Conservation (phyloP, 495 filamentous ascomycete genomes). For the Talaromyces borbonicus region DNA sequence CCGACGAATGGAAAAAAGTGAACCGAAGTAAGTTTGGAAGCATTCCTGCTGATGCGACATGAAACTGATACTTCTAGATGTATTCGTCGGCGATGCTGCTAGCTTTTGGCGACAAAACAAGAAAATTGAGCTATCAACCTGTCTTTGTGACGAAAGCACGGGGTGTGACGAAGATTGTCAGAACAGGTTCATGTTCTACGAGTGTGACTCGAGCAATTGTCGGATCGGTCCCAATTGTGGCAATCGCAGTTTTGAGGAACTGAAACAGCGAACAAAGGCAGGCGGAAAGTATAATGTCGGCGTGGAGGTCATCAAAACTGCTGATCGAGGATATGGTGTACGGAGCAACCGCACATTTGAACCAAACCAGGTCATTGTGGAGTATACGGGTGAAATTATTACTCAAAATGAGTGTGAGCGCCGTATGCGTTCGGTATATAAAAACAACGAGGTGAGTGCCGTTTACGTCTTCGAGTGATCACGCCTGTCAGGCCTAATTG, state of each 20-base stretch:
- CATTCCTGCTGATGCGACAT: conserved; percentile 16
- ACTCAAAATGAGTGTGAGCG: conserved; percentile 86
- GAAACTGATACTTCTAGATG: conserved; percentile 56
- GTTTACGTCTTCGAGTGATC: conserved; percentile 3
- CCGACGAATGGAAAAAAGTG: conserved; percentile 79
- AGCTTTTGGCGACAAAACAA: conserved; percentile 74
- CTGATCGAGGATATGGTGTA: conserved; percentile 82
- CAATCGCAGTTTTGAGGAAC: conserved; percentile 77
- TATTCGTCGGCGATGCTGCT: conserved; percentile 85
- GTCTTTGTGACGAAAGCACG: conserved; percentile 65
- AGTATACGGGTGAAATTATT: conserved; percentile 96
- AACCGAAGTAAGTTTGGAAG: conserved; percentile 62
- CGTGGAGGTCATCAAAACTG: conserved; percentile 88
- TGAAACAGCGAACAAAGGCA: conserved; percentile 63
- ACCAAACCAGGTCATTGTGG: conserved; percentile 90
- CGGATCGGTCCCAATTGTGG: conserved; percentile 62
- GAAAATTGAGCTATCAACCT: conserved; percentile 63
- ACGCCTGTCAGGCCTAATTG: conserved; percentile 10
- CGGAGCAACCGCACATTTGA: conserved; percentile 81
- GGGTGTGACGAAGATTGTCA: conserved; percentile 86
- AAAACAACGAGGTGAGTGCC: conserved; percentile 81
- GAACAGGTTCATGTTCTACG: conserved; percentile 93
- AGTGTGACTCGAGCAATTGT: conserved; percentile 89
- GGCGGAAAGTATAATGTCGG: conserved; percentile 81
- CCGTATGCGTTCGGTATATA: conserved; percentile 85